Percentiles rank a stretch among this genome's conserved stretches.
Evolutionary conservation across 2,329 filamentous ascomycete genomes (phyloP).

Genomic region (Diplocarpon mali): DNA sequence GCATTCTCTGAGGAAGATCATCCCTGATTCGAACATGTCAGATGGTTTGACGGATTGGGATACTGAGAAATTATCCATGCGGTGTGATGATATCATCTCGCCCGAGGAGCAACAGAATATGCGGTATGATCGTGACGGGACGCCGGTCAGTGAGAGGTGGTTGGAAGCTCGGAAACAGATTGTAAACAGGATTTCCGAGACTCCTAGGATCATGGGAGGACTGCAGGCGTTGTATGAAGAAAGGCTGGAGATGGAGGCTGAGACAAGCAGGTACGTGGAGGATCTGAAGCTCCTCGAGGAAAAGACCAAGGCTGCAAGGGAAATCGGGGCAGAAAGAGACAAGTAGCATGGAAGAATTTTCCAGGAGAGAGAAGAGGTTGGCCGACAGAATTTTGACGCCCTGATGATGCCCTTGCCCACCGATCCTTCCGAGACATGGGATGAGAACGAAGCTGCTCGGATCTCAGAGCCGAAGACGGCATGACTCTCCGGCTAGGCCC

Average conservation of each 20-base stretch:
- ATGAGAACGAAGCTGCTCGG: too few relatives aligned
- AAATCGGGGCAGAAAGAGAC: too few relatives aligned
- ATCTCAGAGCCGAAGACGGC: too few relatives aligned
- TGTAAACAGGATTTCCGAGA: constrained; percentile 1
- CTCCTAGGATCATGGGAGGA: constrained; percentile 10
- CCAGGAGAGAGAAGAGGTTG: too few relatives aligned
- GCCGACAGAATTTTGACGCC: too few relatives aligned
- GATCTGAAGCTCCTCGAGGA: too few relatives aligned
- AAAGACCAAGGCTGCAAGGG: too few relatives aligned
- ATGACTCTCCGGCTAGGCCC: too few relatives aligned
- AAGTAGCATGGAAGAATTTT: too few relatives aligned
- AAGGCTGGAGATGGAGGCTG: constrained; percentile 2
- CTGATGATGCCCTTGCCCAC: too few relatives aligned
- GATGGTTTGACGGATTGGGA: constrained; percentile 26
- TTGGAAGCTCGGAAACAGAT: not conserved
- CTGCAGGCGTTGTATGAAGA: constrained; percentile 7
- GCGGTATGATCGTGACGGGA: not conserved
- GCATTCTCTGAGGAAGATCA: constrained; percentile 10
- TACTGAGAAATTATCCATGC: constrained; percentile 12
- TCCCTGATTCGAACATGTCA: constrained; percentile 14
- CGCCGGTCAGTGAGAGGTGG: not conserved
- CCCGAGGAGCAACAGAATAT: constrained; percentile 1
- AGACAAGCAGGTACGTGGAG: too few relatives aligned
- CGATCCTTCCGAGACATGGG: too few relatives aligned
- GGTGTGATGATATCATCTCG: constrained; percentile 3